These are phyloP conservation scores for Trichoderma gamsii DNA, from an alignment of 495 filamentous ascomycete species.

Conservation along the genomic window DNA sequence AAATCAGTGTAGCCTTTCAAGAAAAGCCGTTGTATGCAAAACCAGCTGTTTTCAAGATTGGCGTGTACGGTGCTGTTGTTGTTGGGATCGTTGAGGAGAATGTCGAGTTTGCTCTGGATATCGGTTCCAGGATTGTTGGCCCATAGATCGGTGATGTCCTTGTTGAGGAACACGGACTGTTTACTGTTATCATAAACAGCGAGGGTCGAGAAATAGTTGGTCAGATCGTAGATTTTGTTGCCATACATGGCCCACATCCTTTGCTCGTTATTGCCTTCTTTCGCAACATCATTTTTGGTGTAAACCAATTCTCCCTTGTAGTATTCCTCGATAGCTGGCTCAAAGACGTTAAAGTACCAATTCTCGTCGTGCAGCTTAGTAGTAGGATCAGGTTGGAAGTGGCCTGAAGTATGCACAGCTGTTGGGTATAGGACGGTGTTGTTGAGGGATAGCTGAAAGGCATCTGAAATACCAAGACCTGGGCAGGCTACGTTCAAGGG, in stretches of 20 bases:
- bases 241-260: constrained; percentile 77
- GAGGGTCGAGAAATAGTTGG: constrained; percentile 79
- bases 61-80: constrained; percentile 32
- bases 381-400: constrained; percentile 40
- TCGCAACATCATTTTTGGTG: constrained; percentile 47
- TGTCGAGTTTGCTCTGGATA: constrained; percentile 59
- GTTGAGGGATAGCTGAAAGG: constrained; percentile 53
- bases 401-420: constrained; percentile 66
- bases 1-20: constrained; percentile 82
- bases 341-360: constrained; percentile 72
- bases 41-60: constrained; percentile 52
- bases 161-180: constrained; percentile 63
- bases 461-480: constrained; percentile 52
- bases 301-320: constrained; percentile 83
- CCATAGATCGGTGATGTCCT: constrained; percentile 55
- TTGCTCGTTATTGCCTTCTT: constrained; percentile 55
- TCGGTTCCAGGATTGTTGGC: constrained; percentile 71
- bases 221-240: constrained; percentile 76
- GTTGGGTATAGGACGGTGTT: constrained; percentile 46
- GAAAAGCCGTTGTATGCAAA: constrained; percentile 79
- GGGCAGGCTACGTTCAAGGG: constrained; percentile 72
- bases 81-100: constrained; percentile 29
- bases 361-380: constrained; percentile 53
- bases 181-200: constrained; percentile 38
- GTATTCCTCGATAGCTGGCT: constrained; percentile 75